These are phyloP conservation scores for Elsinoe arachidis DNA, from an alignment of 2,329 filamentous ascomycete genomes.

Conservation along the genomic window DNA sequence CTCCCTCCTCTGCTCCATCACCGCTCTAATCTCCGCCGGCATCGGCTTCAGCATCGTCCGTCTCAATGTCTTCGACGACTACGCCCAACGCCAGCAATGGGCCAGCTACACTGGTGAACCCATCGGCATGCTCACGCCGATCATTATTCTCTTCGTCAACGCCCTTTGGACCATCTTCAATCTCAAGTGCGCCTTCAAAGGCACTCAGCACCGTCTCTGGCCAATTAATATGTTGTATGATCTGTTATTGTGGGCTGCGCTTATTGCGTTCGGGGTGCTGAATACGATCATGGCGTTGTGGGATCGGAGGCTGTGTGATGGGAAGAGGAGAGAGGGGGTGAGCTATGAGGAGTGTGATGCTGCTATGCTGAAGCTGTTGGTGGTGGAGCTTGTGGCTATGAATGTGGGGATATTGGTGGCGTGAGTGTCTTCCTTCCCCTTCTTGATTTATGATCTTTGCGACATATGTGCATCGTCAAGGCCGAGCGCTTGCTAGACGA, in stretches of 20 bases:
- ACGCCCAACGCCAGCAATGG: neutral
- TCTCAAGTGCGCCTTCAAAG: neutral
- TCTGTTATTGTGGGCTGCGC: neutral
- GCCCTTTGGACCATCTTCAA: neutral
- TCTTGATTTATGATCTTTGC: too few relatives aligned
- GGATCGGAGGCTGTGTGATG: neutral
- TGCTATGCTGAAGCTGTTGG: neutral
- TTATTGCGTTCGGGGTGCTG: neutral
- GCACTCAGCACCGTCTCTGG: neutral
- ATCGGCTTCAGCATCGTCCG: neutral
- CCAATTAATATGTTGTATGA: neutral
- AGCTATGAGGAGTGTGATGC: neutral
- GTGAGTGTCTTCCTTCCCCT: neutral
- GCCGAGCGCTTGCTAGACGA: too few relatives aligned
- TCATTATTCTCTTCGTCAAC: neutral
- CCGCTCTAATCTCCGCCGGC: neutral
- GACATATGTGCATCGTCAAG: too few relatives aligned
- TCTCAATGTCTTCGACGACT: constrained; percentile 1
- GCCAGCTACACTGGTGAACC: neutral
- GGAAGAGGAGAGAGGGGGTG: neutral
- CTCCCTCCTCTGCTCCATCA: neutral
- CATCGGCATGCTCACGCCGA: neutral
- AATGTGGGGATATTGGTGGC: neutral
- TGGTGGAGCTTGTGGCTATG: neutral
- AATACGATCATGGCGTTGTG: neutral